phyloP scores from a whole-genome alignment of 23 red algal genomes.

The Gracilaria domingensis region DNA sequence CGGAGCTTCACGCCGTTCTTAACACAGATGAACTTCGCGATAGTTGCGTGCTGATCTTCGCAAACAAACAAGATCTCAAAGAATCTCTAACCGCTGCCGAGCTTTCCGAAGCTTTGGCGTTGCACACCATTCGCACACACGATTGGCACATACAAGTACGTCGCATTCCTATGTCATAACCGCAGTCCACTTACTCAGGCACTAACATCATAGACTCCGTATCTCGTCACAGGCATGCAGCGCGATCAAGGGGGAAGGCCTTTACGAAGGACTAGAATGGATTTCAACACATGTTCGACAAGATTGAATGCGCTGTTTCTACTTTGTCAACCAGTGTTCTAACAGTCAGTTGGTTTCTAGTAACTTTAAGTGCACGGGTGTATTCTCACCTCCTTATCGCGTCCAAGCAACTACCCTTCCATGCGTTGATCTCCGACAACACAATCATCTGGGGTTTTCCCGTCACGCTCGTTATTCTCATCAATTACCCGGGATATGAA shows the following conservation, averaged over 20 bases:
- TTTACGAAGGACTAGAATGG: constrained; percentile 94
- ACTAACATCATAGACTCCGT: background rate
- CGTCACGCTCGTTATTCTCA: background rate
- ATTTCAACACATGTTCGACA: constrained; percentile 79
- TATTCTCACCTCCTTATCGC: background rate
- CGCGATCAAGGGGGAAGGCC: constrained; percentile 79
- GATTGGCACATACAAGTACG: constrained; percentile 73
- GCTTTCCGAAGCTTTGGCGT: constrained; percentile 77
- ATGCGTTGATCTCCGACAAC: background rate
- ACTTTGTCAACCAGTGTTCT: background rate
- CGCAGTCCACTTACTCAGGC: background rate
- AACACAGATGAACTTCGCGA: constrained; percentile 77
- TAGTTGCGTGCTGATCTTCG: constrained; percentile 83
- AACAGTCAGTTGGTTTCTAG: background rate
- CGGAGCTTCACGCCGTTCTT: constrained; percentile 81
- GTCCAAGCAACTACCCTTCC: background rate
- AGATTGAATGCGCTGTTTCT: constrained; percentile 36
- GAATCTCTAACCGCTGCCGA: constrained; percentile 68
- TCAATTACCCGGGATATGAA: background rate
- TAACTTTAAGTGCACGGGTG: background rate
- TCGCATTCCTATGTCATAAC: background rate
- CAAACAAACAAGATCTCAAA: constrained; percentile 95
- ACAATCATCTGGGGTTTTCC: background rate
- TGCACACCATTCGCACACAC: constrained; percentile 76
- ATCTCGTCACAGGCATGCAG: constrained; percentile 65